These are phyloP conservation scores for Lecanicillium sp. DNA, from an alignment of 2,329 filamentous ascomycete genomes.

Conservation along the genomic window DNA sequence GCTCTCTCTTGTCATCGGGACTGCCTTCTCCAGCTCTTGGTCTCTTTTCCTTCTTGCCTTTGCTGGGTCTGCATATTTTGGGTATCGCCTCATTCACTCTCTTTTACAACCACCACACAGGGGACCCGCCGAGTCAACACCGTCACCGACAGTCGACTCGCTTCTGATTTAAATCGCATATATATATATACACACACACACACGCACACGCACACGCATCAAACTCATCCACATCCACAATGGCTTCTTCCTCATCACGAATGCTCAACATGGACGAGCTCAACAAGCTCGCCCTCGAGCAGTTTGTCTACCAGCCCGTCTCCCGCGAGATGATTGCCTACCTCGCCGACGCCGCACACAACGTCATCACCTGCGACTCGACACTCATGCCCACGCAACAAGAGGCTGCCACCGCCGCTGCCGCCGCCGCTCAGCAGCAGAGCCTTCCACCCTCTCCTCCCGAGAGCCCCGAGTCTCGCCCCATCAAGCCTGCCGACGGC, in stretches of 20 bases:
- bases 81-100: constrained; percentile 8
- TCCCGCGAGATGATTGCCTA: constrained; percentile 71
- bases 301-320: constrained; percentile 74
- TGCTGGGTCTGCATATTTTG: background rate
- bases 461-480: constrained; percentile 35
- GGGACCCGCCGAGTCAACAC: constrained; percentile 4
- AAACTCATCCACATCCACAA: constrained; percentile 26
- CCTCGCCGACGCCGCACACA: constrained; percentile 65
- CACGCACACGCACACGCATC: constrained; percentile 17
- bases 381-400: constrained; percentile 45
- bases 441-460: constrained; percentile 45
- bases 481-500: constrained; percentile 40
- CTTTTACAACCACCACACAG: constrained; percentile 1
- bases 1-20: too few species aligned
- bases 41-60: background rate
- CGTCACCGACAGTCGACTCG: background rate
- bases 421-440: constrained; percentile 23
- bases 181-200: background rate
- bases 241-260: constrained; percentile 36
- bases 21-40: background rate
- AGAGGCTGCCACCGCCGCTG: constrained; percentile 31
- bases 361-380: constrained; percentile 75
- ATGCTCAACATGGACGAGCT: constrained; percentile 47
- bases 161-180: background rate
- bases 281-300: constrained; percentile 70